Conservation (phyloP, 192 early-diverging fungal genomes). For the Pilaira anomala region DNA sequence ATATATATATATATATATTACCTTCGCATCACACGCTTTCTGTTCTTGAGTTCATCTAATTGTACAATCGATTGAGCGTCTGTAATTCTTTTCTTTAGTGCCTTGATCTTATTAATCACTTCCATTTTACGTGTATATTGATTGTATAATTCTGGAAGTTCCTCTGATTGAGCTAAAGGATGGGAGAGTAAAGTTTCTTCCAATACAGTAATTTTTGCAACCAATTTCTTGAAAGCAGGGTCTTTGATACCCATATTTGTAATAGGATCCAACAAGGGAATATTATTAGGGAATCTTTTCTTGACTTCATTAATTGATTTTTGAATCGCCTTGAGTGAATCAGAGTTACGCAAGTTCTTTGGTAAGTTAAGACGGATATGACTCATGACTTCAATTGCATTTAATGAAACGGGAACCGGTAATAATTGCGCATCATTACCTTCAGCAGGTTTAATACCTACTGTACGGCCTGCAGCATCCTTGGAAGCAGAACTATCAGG, state of each 20-base stretch:
- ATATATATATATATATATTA: neutral
- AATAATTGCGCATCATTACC: constrained; percentile 35
- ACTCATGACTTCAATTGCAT: constrained; percentile 69
- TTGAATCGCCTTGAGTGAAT: constrained; percentile 56
- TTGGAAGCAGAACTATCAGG: constrained; percentile 51
- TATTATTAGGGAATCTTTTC: constrained; percentile 65
- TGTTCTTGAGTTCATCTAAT: constrained; percentile 87
- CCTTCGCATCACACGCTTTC: constrained; percentile 87
- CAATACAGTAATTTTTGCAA: constrained; percentile 70
- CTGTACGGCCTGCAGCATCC: constrained; percentile 44
- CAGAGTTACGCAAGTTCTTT: constrained; percentile 60
- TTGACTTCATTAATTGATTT: constrained; percentile 70
- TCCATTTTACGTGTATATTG: constrained; percentile 67
- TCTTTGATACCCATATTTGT: constrained; percentile 87
- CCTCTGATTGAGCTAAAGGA: constrained; percentile 52
- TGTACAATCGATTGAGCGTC: constrained; percentile 82
- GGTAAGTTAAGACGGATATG: constrained; percentile 73
- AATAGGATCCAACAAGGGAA: constrained; percentile 88
- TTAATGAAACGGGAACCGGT: constrained; percentile 76
- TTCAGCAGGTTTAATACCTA: constrained; percentile 53
- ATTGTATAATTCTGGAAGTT: constrained; percentile 57
- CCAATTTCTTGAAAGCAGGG: constrained; percentile 67
- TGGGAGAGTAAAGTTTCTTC: constrained; percentile 64
- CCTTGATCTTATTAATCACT: constrained; percentile 58
- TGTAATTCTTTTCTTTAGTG: constrained; percentile 66